Evolutionary conservation across 108 stramenopile genomes (phyloP), one percentile per base, ranked within the genome.

Genomic region (Nitzschia inconspicua): DNA sequence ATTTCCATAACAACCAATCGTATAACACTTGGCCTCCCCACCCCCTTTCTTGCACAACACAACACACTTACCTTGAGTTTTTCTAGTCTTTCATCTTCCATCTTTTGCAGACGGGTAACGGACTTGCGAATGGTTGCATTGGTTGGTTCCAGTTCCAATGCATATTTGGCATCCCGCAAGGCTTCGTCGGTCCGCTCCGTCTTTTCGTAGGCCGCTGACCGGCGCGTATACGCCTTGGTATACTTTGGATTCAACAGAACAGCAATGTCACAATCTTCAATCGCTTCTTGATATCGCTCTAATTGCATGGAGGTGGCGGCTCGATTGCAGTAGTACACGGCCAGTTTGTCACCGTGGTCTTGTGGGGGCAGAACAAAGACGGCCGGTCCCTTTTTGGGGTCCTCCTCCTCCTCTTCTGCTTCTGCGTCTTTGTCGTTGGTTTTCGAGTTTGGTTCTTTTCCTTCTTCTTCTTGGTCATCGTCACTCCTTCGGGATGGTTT

Each of bases 151-250:
- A 95, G 44, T 53, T 85, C 76, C 34, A 79, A 46, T 7, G 89
- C 86, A 41, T 26, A 65, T 62, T 84, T 80, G 19, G 84, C 83
- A 70, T 94, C 88, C 23, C 29, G 34, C 27, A 88, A 57, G 4
- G 88, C 88, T 29, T 60, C 58, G 29, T 85, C 86, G n/a, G 72
- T 79, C n/a, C 83, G 50, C 25, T 82, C 85, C 8, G 59, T 61
- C 4, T 73, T 71, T 74, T 91, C 88, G 46, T 73, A 47, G 19
- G 77, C 86, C 25, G 82, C 60, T 11, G 83, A 80, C 9, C 93
- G 83, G 26, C 97, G 85, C 35, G 89, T 28, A 32, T 82, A 78
- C 0, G 95, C 97, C 52, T 96, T 97, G 57, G 79, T 43, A 53
- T 95, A 97, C 9, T 25, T 55, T 26, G 96, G 90, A 63, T 96